Conservation (phyloP, 345 rosid genomes). For the Turritis glabra region DNA sequence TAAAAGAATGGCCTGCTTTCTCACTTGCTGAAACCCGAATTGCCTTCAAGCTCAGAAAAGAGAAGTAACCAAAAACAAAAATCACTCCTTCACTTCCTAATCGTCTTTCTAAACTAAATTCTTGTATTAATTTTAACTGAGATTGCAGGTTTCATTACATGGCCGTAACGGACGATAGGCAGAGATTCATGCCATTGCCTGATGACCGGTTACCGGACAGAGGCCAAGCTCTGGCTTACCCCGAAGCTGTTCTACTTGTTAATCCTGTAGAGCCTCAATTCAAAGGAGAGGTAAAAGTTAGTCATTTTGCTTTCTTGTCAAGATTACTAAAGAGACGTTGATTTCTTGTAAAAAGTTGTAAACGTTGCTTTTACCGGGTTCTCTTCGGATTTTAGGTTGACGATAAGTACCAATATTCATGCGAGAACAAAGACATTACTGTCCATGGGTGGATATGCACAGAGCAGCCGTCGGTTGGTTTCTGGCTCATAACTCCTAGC, state of each 20-base stretch:
- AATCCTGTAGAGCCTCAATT: conserved; percentile 68
- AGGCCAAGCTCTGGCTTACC: conserved; percentile 73
- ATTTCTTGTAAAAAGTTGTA: too few relatives aligned
- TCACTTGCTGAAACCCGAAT: conserved; percentile 70
- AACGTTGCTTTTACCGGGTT: background rate
- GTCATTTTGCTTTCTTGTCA: background rate
- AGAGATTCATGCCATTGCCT: conserved; percentile 85
- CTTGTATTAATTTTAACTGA: background rate
- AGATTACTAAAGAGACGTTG: background rate
- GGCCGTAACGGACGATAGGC: conserved; percentile 89
- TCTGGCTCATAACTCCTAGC: conserved; percentile 94
- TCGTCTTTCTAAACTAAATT: background rate
- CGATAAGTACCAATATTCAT: conserved; percentile 87
- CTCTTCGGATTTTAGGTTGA: conserved; percentile 57
- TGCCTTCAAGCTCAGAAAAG: conserved; percentile 84
- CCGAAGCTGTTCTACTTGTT: conserved; percentile 80
- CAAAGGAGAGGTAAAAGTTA: conserved; percentile 57
- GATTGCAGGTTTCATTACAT: conserved; percentile 73
- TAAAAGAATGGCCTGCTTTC: conserved; percentile 83
- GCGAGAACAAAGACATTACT: conserved; percentile 63
- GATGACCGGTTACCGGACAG: conserved; percentile 66
- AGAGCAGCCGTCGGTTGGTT: conserved; percentile 62
- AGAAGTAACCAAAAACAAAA: conserved; percentile 48
- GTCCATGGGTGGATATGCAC: conserved; percentile 90
- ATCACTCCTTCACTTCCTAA: background rate